Percentiles rank a stretch among this genome's conserved stretches.
These are phyloP conservation scores for Amaranthus cruentus DNA, from an alignment of 148 eudicot species.

Conservation along the genomic window DNA sequence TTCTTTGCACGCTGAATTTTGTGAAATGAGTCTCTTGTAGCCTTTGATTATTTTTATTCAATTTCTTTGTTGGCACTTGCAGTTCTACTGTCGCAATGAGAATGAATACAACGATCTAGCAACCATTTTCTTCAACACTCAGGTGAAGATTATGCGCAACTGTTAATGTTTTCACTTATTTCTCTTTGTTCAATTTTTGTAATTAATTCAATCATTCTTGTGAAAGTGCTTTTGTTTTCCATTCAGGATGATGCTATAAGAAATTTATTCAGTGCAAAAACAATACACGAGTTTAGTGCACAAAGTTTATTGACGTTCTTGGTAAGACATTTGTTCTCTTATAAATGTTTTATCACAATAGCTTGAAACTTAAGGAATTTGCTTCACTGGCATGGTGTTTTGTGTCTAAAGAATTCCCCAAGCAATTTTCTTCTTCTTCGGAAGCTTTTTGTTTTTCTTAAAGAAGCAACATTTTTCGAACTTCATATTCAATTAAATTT, in stretches of 20 bases:
- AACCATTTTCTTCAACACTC: slow-evolving; percentile 97
- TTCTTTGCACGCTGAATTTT: not conserved
- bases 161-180: not conserved
- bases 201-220: slow-evolving; percentile 1
- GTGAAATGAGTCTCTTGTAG: not conserved
- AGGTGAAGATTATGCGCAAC: slow-evolving; percentile 41
- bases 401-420: too few species aligned
- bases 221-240: slow-evolving; percentile 17
- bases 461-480: too few species aligned
- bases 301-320: slow-evolving; percentile 86
- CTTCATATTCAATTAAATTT: too few species aligned
- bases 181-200: slow-evolving; percentile 7
- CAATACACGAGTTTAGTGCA: slow-evolving; percentile 92
- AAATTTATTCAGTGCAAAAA: slow-evolving; percentile 95
- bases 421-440: too few species aligned
- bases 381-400: not conserved
- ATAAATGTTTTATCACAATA: not conserved
- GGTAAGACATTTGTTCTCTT: slow-evolving; percentile 41
- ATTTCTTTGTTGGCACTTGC: slow-evolving; percentile 17
- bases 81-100: slow-evolving; percentile 72
- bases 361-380: not conserved
- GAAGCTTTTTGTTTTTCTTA: too few species aligned
- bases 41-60: not conserved
- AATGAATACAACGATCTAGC: slow-evolving; percentile 96
- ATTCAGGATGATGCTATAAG: slow-evolving; percentile 99